These are phyloP conservation scores for Arthrobotrys conoides DNA, from an alignment of 2,329 filamentous ascomycete genomes.

Conservation along the genomic window DNA sequence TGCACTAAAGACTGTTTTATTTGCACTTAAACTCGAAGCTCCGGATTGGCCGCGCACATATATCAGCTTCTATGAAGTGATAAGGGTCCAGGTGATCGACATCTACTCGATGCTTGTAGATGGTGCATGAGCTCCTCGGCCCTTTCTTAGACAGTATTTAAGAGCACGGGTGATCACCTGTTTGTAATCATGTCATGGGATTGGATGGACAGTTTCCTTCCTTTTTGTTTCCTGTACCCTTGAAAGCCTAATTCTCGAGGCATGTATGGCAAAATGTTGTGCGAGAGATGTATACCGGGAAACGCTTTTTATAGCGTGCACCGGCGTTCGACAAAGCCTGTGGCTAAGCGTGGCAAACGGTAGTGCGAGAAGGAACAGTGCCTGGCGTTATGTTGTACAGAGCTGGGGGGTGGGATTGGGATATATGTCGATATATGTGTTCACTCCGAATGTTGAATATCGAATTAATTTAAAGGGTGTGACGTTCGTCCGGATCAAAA, in stretches of 20 bases:
- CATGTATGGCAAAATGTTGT: too few species aligned
- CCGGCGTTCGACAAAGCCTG: background rate
- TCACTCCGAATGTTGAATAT: too few species aligned
- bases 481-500: background rate
- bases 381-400: slow-evolving; percentile 7
- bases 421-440: background rate
- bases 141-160: too few species aligned
- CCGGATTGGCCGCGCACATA: too few species aligned
- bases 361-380: slow-evolving; percentile 13
- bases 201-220: too few species aligned
- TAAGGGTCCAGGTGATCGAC: too few species aligned
- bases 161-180: background rate
- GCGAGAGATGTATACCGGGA: background rate
- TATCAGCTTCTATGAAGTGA: too few species aligned
- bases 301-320: background rate
- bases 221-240: background rate
- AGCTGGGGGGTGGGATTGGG: background rate
- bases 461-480: background rate
- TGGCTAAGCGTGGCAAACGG: background rate
- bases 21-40: background rate
- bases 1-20: background rate
- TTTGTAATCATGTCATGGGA: background rate
- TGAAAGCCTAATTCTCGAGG: background rate
- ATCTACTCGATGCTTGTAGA: too few species aligned
- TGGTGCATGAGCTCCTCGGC: background rate